Conservation (phyloP, 1,284 basidiomycete genomes). For the Psilocybe mexicana region DNA sequence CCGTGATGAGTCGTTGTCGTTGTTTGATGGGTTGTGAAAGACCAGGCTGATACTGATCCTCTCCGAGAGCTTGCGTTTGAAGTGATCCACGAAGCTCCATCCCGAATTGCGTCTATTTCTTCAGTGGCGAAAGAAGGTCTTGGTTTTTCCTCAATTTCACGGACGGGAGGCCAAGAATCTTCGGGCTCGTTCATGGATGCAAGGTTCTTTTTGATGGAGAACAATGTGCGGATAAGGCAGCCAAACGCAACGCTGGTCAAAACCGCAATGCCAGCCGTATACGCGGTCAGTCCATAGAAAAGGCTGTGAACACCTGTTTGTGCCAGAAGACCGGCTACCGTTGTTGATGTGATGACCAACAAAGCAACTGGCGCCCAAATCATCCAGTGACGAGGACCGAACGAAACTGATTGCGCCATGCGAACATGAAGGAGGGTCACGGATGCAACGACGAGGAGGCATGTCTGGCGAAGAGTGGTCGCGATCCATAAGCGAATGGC, state of each 20-base stretch:
- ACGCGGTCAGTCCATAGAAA: conserved; percentile 61
- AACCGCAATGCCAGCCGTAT: conserved; percentile 52
- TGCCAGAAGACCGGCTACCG: conserved; percentile 58
- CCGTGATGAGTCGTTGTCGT: conserved; percentile 35
- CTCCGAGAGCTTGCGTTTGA: conserved; percentile 58
- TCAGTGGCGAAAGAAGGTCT: conserved; percentile 64
- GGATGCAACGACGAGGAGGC: conserved; percentile 56
- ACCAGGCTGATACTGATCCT: conserved; percentile 65
- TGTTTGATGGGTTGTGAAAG: conserved; percentile 66
- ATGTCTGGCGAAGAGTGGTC: conserved; percentile 62
- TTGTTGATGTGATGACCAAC: conserved; percentile 54
- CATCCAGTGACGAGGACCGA: conserved; percentile 67
- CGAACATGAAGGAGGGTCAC: conserved; percentile 70
- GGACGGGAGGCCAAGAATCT: conserved; percentile 58
- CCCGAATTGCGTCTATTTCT: conserved; percentile 66
- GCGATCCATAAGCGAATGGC: conserved; percentile 63
- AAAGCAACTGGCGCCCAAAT: conserved; percentile 63
- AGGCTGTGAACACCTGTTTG: conserved; percentile 51
- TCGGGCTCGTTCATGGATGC: conserved; percentile 47
- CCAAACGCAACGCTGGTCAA: conserved; percentile 53
- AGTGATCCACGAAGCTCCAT: conserved; percentile 75
- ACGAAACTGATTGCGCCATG: conserved; percentile 64
- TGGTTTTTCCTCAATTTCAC: conserved; percentile 49
- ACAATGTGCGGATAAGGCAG: conserved; percentile 57
- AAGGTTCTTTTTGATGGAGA: conserved; percentile 65